Percentiles rank a stretch among this genome's conserved stretches.
Evolutionary conservation across 495 filamentous ascomycete species (phyloP).

Genomic region (Xylaria intraflava): DNA sequence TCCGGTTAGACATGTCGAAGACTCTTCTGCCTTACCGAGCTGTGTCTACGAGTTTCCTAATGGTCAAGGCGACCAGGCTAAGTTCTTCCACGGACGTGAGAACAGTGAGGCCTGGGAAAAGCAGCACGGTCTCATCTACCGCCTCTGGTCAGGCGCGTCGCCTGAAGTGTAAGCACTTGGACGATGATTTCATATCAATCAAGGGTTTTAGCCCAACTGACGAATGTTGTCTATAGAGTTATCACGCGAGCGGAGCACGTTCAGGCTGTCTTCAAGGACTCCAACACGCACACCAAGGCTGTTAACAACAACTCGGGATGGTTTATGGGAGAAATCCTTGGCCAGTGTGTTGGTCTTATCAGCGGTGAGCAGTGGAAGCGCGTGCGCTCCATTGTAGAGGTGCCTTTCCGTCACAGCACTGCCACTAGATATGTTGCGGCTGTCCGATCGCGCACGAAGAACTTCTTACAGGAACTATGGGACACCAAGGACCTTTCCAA

Average conservation of each 20-base stretch:
- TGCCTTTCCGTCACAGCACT: not conserved
- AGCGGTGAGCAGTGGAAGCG: conserved; percentile 22
- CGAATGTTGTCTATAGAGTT: conserved; percentile 1
- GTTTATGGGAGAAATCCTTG: conserved; percentile 30
- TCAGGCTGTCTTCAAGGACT: conserved; percentile 26
- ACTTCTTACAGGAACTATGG: not conserved
- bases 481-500: not conserved
- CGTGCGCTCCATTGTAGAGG: conserved; percentile 2
- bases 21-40: conserved; percentile 4
- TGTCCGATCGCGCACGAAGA: not conserved
- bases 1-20: not conserved
- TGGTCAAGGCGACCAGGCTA: conserved; percentile 20
- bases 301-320: conserved; percentile 26
- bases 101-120: conserved; percentile 14
- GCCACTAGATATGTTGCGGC: not conserved
- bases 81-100: conserved; percentile 17
- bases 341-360: conserved; percentile 33
- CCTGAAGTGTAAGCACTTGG: conserved; percentile 19
- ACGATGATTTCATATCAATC: not conserved
- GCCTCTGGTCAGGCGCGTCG: conserved; percentile 27
- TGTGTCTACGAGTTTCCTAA: conserved; percentile 20
- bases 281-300: conserved; percentile 27
- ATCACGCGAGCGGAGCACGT: conserved; percentile 23
- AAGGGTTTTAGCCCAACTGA: not conserved
- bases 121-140: conserved; percentile 19